Conservation (phyloP, 1,284 basidiomycete genomes). For the Vanrija pseudolonga region DNA sequence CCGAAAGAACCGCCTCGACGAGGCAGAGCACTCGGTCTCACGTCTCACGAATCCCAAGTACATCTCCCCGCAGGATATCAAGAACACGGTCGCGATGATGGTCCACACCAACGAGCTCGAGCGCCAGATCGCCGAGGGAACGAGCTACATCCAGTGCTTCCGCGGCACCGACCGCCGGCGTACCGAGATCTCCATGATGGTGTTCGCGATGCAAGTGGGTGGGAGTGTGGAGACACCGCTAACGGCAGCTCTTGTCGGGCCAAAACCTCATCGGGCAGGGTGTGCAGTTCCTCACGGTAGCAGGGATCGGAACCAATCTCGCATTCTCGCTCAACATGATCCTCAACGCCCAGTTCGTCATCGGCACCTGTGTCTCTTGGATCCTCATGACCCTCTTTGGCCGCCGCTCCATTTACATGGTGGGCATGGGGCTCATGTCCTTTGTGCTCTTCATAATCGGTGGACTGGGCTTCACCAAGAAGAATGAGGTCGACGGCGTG, state of each 20-base stretch:
- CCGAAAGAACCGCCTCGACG: slow-evolving; percentile 30
- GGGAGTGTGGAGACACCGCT: background rate
- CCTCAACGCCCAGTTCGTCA: slow-evolving; percentile 7
- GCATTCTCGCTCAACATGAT: slow-evolving; percentile 47
- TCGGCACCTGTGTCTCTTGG: slow-evolving; percentile 8
- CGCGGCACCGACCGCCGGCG: slow-evolving; percentile 22
- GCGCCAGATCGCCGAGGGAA: slow-evolving; percentile 13
- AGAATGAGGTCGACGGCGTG: background rate
- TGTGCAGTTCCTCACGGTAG: slow-evolving; percentile 44
- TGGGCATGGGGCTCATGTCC: slow-evolving; percentile 30
- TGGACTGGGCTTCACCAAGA: slow-evolving; percentile 10
- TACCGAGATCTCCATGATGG: slow-evolving; percentile 21
- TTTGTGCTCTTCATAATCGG: slow-evolving; percentile 14
- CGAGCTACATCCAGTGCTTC: slow-evolving; percentile 26
- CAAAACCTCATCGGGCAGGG: slow-evolving; percentile 20
- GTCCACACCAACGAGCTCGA: slow-evolving; percentile 35
- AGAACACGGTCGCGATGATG: slow-evolving; percentile 32
- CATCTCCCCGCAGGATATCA: slow-evolving; percentile 20
- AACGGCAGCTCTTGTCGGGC: background rate
- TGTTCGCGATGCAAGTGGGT: slow-evolving; percentile 15
- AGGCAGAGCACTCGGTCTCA: slow-evolving; percentile 26
- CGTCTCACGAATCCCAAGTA: slow-evolving; percentile 20
- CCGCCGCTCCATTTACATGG: slow-evolving; percentile 46
- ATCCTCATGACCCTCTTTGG: slow-evolving; percentile 4
- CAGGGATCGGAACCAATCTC: slow-evolving; percentile 42